Conservation (phyloP, 495 filamentous ascomycete species). For the Xylaria venustula region DNA sequence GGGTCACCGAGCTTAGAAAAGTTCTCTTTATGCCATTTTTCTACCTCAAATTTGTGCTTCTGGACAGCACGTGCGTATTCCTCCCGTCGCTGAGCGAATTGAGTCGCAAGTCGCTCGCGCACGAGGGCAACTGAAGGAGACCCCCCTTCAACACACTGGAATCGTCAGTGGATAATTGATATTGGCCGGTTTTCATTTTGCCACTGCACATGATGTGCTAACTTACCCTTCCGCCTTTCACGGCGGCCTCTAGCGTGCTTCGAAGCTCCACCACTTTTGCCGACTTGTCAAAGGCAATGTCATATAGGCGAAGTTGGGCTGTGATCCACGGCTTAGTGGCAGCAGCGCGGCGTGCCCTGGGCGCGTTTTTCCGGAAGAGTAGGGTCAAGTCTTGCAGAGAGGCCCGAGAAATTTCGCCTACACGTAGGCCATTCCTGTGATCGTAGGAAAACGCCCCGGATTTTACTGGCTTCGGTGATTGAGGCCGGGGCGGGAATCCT, state of each 20-base stretch:
- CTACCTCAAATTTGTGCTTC: background rate
- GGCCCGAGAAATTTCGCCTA: background rate
- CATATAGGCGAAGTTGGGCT: conserved; percentile 22
- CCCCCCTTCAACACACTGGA: conserved; percentile 7
- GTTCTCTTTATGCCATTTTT: conserved; percentile 2
- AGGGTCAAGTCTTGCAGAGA: background rate
- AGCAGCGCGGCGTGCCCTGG: background rate
- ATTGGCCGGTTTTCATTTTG: background rate
- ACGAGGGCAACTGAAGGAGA: background rate
- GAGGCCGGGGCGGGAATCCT: conserved; percentile 3
- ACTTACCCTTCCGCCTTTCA: conserved; percentile 4
- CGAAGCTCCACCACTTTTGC: background rate
- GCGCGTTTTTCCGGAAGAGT: background rate
- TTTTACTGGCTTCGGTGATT: background rate
- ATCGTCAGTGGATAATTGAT: background rate
- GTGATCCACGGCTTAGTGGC: conserved; percentile 18
- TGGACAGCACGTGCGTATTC: background rate
- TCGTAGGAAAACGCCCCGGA: conserved; percentile 8
- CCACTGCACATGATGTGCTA: background rate
- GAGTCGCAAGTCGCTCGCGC: background rate
- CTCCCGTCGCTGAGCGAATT: background rate
- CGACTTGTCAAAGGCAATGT: conserved; percentile 12
- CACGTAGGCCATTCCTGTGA: background rate
- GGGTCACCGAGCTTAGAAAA: background rate
- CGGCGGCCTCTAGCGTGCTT: background rate